Base-by-base conservation (phyloP, 805 yeast genomes). In the Yarrowia sp. region DNA sequence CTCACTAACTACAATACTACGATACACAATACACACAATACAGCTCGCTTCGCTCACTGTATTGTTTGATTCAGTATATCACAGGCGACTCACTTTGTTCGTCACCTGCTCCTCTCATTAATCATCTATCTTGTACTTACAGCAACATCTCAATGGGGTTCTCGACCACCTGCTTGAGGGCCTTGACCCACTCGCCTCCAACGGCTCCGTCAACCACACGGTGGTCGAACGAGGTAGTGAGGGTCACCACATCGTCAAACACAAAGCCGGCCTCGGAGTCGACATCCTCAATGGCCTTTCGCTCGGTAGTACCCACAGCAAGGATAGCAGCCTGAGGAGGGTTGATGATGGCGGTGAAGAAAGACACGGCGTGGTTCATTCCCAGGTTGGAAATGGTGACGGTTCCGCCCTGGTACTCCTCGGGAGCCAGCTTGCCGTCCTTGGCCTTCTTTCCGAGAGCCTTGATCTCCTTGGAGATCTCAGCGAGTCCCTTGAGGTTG, bases 391-490 rank as follows among this genome's bases (percentile, higher is more conserved):
- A 95, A 75, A 95, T 93, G 77, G 98, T 92, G 78, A 95, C 90
- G 72, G 99, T 92, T 75, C 99, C 99, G 73, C 99, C 99, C 84
- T 91, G 97, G 87, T 89, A 95, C 81, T 95, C 99, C 78, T 91
- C 96, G 68, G 99, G 99, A 70, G 80, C 75, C 77, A 95, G 86
- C 83, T 93, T 95, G 80, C 91, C 92, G 67, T 83, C 91, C 79
- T 93, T 92, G 68, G 99, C 99, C 79, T 95, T 90, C 83, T 89
- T 89, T 71, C 97, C 98, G 71, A 95, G 84, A 71, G 89, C 97
- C 83, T 95, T 95, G 73, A 90, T 84, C 76, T 88, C 90, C 67
- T 77, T 76, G 47, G 98, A 93, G 74, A 95, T 95, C 39, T 86
- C 73, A 65, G 86, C 84, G 67, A 95, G 84, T 47, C 99, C 99